Conservation (phyloP, 2,329 filamentous ascomycete species). For the Penicillium sp. region DNA sequence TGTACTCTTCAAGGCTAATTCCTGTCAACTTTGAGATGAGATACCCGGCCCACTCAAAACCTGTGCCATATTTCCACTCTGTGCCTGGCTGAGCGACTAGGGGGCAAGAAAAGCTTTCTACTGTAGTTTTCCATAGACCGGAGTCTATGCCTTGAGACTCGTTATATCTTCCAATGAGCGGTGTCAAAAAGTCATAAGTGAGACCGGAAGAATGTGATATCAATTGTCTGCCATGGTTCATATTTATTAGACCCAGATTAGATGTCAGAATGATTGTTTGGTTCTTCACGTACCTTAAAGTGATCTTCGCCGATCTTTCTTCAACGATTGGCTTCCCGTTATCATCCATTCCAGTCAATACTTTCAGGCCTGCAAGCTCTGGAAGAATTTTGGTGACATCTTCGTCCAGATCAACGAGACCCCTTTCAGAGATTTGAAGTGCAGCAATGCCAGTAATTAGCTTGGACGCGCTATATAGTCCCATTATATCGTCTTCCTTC, state of each 20-base stretch:
- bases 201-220: constrained; percentile 10
- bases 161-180: neutral
- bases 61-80: constrained; percentile 1
- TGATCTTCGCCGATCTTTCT: constrained; percentile 3
- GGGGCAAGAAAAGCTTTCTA: constrained; percentile 2
- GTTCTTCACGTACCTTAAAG: constrained; percentile 3
- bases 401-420: constrained; percentile 4
- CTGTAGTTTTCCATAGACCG: neutral
- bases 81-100: constrained; percentile 6
- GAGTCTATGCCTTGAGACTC: neutral
- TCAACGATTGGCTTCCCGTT: neutral
- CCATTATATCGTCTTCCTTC: constrained; percentile 6
- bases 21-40: neutral
- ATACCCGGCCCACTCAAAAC: constrained; percentile 6
- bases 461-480: constrained; percentile 1
- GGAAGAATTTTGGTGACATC: constrained; percentile 4
- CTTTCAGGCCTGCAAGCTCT: constrained; percentile 3
- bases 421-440: constrained; percentile 5
- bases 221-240: neutral
- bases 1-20: constrained; percentile 9
- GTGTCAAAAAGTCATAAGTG: constrained; percentile 1
- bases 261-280: neutral
- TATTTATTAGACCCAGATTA: neutral
- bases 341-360: constrained; percentile 6
- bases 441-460: constrained; percentile 7